Base-by-base conservation (phyloP, 1,284 basidiomycete species). In the Sanguinoderma infundibulare region DNA sequence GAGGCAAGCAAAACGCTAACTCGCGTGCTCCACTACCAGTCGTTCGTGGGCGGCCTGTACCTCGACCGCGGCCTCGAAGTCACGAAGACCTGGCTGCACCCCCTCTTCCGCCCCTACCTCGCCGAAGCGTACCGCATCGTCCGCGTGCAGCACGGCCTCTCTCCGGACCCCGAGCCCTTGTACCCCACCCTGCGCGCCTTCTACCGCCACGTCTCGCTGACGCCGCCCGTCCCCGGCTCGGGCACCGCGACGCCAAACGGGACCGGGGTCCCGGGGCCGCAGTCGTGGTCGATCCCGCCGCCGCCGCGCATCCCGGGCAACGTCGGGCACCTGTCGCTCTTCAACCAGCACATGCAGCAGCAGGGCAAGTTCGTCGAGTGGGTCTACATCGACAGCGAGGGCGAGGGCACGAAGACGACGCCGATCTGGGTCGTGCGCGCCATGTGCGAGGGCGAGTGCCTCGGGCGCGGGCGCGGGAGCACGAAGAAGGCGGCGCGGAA, bases 401-500 rank as follows among this genome's bases (percentile, higher is more conserved):
- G 75, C 56, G 75, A 77, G 55, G 77, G 77, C 28, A 83, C 80
- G 36, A 83, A 79, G 70, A 82, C 84, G 20, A 92, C 90, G 22
- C 89, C 91, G 6, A 82, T 90, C 62, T 92, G 90, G 91, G 78
- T 75, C 59, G 90, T 85, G 51, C 82, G 77, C 60, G 87, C 87
- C 50, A 75, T 86, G 55, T 82, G 92, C 55, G 81, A 87, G 55
- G 83, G 83, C 1, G 76, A 83, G 61, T 76, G 80, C 53, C 79
- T 82, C 73, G 90, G 90, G 2, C 71, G 70, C 15, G 91, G 90
- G 1, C 79, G 76, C 57, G 90, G 89, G 8, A 84, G 80, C 65
- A 91, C 89, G 50, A 92, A 92, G 82, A 91, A 89, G 72, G 82
- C 83, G 2, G 91, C 90, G 1, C 82, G 87, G 70, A 91, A 91